Evolutionary conservation across 2,329 filamentous ascomycete genomes (phyloP).

Genomic region (Venturia oleaginea): DNA sequence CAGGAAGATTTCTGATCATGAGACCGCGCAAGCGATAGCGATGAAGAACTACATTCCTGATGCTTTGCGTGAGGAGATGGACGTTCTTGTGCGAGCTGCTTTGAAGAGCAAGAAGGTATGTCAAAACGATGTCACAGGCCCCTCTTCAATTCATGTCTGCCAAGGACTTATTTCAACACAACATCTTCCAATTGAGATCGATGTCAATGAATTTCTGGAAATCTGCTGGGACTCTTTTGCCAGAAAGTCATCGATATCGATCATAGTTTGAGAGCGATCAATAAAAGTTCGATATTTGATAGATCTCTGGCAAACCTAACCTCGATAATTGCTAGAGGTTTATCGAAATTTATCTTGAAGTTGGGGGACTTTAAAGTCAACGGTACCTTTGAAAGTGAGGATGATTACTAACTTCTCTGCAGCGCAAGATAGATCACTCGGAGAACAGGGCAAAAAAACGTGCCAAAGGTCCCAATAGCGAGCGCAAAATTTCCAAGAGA

Average conservation of each 20-base stretch:
- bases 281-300: too few species aligned
- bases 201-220: too few species aligned
- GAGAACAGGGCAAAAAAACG: constrained; percentile 26
- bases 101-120: constrained; percentile 13
- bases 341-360: too few species aligned
- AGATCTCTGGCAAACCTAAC: too few species aligned
- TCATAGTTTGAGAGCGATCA: too few species aligned
- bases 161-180: too few species aligned
- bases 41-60: constrained; percentile 77
- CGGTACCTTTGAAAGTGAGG: too few species aligned
- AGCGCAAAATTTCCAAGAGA: constrained; percentile 30
- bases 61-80: constrained; percentile 60
- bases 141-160: too few species aligned
- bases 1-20: constrained; percentile 62
- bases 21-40: constrained; percentile 73
- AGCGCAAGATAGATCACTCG: constrained; percentile 21
- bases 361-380: too few species aligned
- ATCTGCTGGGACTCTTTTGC: too few species aligned
- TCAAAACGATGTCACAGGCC: neutral
- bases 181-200: too few species aligned
- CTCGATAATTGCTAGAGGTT: too few species aligned
- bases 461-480: constrained; percentile 21
- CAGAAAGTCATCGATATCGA: neutral
- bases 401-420: neutral
- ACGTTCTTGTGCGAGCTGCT: constrained; percentile 58